Percentiles rank a stretch among this genome's conserved stretches.
Conservation (phyloP, 768 basidiomycete genomes). For the Tulasnella sp. region DNA sequence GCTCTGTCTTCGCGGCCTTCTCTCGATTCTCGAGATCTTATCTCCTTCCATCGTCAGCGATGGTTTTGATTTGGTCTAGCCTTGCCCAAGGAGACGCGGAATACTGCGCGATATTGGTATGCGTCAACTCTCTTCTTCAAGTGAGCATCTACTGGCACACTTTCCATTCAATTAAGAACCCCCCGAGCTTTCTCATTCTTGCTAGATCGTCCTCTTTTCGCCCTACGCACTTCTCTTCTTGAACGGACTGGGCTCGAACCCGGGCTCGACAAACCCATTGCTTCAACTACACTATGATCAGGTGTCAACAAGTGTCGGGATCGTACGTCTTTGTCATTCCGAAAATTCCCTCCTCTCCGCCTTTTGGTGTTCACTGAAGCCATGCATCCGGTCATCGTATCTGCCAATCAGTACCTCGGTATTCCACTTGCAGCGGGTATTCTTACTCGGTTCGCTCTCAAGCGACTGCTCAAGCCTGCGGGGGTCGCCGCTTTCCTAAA, state of each 20-base stretch:
- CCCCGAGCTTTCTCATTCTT: too few species aligned
- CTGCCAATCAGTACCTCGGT: slow-evolving; percentile 51
- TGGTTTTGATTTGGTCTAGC: slow-evolving; percentile 76
- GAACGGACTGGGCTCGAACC: slow-evolving; percentile 47
- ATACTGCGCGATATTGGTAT: slow-evolving; percentile 70
- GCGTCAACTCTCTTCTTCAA: slow-evolving; percentile 69
- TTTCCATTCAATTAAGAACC: background rate
- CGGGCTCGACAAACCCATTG: slow-evolving; percentile 19
- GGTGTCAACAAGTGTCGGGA: slow-evolving; percentile 56
- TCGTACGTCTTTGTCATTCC: slow-evolving; percentile 36
- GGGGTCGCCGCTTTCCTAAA: slow-evolving; percentile 58
- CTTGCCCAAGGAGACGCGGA: slow-evolving; percentile 56
- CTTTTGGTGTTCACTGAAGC: background rate
- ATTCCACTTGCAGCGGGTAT: slow-evolving; percentile 67
- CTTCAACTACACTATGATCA: slow-evolving; percentile 44
- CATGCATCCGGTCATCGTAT: background rate
- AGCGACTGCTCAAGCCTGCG: slow-evolving; percentile 32
- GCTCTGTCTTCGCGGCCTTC: too few species aligned
- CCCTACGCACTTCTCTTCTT: slow-evolving; percentile 66
- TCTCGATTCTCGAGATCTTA: too few species aligned
- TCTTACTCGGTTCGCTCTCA: slow-evolving; percentile 49
- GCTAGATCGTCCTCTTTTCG: slow-evolving; percentile 53
- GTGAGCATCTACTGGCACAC: background rate
- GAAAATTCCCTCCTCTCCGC: background rate
- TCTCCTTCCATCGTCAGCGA: slow-evolving; percentile 34